Evolutionary conservation across 2,329 filamentous ascomycete genomes (phyloP).

Genomic region (Aureobasidium melanogenum): DNA sequence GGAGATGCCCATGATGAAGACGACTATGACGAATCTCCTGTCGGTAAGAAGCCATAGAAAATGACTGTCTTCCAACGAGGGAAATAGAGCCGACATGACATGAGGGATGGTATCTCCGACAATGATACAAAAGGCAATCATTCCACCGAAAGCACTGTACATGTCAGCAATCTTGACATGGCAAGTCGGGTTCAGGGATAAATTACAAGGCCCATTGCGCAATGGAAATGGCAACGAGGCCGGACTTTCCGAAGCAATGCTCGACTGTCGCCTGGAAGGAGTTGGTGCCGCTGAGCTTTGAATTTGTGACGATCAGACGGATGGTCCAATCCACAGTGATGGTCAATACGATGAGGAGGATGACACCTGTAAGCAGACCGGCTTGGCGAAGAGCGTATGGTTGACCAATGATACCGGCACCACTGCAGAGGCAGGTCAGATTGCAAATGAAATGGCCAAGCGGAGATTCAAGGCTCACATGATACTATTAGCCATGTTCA

Average conservation of each 20-base stretch:
- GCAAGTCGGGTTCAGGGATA: not conserved
- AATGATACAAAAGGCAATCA: slow-evolving; percentile 97
- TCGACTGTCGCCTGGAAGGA: slow-evolving; percentile 95
- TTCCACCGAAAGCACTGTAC: slow-evolving; percentile 80
- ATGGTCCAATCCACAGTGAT: slow-evolving; percentile 95
- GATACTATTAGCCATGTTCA: slow-evolving; percentile 99
- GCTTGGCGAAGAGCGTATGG: slow-evolving; percentile 95
- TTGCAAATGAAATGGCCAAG: not conserved
- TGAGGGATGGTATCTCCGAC: slow-evolving; percentile 94
- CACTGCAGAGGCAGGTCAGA: slow-evolving; percentile 25
- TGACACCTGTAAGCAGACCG: slow-evolving; percentile 69
- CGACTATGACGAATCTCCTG: slow-evolving; percentile 72
- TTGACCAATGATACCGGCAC: slow-evolving; percentile 65
- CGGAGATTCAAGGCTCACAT: slow-evolving; percentile 44
- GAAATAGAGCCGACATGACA: slow-evolving; percentile 75
- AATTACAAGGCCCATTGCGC: slow-evolving; percentile 87
- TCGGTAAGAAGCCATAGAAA: slow-evolving; percentile 78
- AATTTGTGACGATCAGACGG: slow-evolving; percentile 91
- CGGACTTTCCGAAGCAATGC: slow-evolving; percentile 83
- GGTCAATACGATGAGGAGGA: slow-evolving; percentile 71
- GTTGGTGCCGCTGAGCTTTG: slow-evolving; percentile 86
- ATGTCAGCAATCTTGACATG: not conserved
- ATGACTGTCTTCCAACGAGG: slow-evolving; percentile 59
- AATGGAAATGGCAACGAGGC: slow-evolving; percentile 78
- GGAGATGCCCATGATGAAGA: slow-evolving; percentile 78